Base-by-base conservation (phyloP, 331 rosid genomes). In the Prunus yedoensis region DNA sequence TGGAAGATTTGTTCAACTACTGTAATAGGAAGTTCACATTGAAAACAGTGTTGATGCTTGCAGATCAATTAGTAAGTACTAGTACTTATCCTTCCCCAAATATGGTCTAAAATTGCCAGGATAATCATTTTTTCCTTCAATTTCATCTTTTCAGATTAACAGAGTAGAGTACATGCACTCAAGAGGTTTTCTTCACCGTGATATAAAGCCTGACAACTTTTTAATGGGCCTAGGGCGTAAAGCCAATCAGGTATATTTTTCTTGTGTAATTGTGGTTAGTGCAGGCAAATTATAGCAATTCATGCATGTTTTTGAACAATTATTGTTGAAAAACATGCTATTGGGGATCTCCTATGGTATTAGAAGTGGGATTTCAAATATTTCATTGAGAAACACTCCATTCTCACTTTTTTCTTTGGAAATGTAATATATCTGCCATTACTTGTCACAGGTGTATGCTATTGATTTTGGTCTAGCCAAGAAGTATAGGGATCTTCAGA, bases 161-260 rank as follows among this genome's bases (percentile, higher is more conserved):
- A 88, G 99, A 88, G 97, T 95, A 80, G 99, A 95, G 76, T 95
- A 95, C 89, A 92, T 92, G 99, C 99, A 95, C 81, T 87, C 99
- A 78, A 85, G 93, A 85, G 99, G 99, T 73, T 95, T 95, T 81
- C 99, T 95, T 82, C 99, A 95, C 78, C 99, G 99, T 27, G 99
- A 95, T 82, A 89, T 95, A 76, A 95, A 95, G 84, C 99, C 99
- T 17, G 99, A 95, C 89, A 95, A 95, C 89, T 95, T 95, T 84
- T 77, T 95, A 64, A 92, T 95, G 99, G 99, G 99, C 68, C 88
- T 92, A 21, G 98, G 97, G 74, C 92, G 98, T 32, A 95, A 92
- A 82, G 99, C 99, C 79, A 90, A 90, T 83, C 99, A 92, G 90
- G 99, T 95, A 86, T 51, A 74, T 57, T 72, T n/a, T 71, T 71